Evolutionary conservation across 83 land plant genomes (phyloP), one percentile per base, ranked within the genome.

Genomic region (Diphasiastrum complanatum): DNA sequence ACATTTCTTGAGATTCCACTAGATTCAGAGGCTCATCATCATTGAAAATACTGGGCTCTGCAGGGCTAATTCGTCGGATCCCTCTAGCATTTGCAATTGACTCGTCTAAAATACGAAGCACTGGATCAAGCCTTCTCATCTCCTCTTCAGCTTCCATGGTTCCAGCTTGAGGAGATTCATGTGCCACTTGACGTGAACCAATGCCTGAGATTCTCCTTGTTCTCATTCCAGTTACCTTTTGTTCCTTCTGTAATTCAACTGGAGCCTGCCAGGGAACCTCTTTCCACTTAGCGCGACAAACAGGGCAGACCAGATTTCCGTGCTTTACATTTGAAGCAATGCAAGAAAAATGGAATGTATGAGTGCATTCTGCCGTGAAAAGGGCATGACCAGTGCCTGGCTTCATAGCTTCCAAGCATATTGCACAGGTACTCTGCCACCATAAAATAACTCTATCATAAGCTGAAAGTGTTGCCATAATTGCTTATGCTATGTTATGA

Each of bases 331-430:
- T 86, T 12, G 93, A 83, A 8, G 97, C 77, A 47, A 90, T 86
- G 54, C 93, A 90, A 28, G 79, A 76, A 58, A 90, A 90, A 49
- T 90, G 97, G 61, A 90, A 90, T 8, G 82, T 38, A 51, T 90
- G 97, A 1, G 86, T 77, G 64, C 96, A 89, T 38, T 89, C 91
- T 35, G 92, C 96, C 6, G 96, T 89, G 64, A 89, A 89, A 34
- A 90, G 75, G 11, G 96, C 96, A 64, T 83, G 96, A 5, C 92
- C 92, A 11, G 69, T 58, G n/a, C 96, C 96, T 3, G 85, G 73
- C 63, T 71, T 83, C 82, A 86, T 86, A 3, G 75, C 5, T 36
- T 71, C 79, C 43, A 89, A 62, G 61, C 96, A 89, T 69, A 89
- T 89, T 14, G 96, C 78, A 73, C 96, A 89, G 1, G 74, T 81